Conservation (phyloP, 2,329 filamentous ascomycete genomes). For the Nothophaeocryptopus gaeumannii region DNA sequence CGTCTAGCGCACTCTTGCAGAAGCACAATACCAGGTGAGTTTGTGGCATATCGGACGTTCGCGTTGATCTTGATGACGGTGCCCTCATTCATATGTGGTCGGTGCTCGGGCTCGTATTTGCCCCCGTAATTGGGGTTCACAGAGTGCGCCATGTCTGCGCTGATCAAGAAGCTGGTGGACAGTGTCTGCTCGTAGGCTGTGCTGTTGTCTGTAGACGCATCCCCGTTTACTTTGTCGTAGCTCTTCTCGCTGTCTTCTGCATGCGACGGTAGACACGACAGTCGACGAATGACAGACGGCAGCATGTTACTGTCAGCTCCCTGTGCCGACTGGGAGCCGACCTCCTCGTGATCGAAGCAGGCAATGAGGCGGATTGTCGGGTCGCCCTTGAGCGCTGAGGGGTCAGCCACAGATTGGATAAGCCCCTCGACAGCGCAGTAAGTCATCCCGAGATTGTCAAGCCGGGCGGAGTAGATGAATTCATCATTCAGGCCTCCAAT, state of each 20-base stretch:
- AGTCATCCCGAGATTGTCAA: conserved; percentile 96
- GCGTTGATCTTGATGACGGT: conserved; percentile 98
- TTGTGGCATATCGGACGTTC: conserved; percentile 94
- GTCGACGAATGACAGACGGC: conserved; percentile 78
- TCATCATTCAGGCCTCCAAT: conserved; percentile 89
- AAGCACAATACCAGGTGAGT: conserved; percentile 89
- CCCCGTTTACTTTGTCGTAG: conserved; percentile 58
- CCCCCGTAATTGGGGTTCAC: conserved; percentile 90
- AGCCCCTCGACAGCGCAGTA: conserved; percentile 86
- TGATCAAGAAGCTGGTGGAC: conserved; percentile 86
- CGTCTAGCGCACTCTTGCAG: conserved; percentile 77
- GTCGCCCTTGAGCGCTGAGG: conserved; percentile 68
- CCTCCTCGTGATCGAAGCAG: conserved; percentile 97
- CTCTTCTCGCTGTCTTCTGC: conserved; percentile 58
- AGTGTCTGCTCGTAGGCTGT: conserved; percentile 94
- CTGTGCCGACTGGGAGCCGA: conserved; percentile 87
- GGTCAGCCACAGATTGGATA: conserved; percentile 69
- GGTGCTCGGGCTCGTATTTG: conserved; percentile 89
- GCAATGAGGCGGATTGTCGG: conserved; percentile 83
- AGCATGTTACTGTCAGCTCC: conserved; percentile 91
- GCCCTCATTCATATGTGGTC: conserved; percentile 93
- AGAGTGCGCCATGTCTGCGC: conserved; percentile 95
- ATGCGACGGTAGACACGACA: conserved; percentile 72
- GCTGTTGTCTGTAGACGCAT: conserved; percentile 55
- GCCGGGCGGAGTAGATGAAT: conserved; percentile 90